These are phyloP conservation scores for Spirogloea muscicola DNA, from an alignment of 139 green algal genomes.

Conservation along the genomic window DNA sequence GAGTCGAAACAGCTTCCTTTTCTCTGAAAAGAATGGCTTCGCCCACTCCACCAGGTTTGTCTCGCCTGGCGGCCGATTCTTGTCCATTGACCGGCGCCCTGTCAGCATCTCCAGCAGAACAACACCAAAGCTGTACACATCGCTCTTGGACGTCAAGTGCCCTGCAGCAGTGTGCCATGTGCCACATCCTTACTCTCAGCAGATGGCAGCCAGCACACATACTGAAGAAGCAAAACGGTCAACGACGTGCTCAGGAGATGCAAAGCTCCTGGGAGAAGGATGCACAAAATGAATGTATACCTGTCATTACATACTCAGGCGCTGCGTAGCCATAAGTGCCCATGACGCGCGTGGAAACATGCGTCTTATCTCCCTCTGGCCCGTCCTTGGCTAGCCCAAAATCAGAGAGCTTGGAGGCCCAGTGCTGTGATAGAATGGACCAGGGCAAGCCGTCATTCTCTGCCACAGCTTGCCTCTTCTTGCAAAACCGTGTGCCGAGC, in stretches of 20 bases:
- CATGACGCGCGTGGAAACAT: constrained; percentile 40
- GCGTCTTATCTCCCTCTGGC: constrained; percentile 41
- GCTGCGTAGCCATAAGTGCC: constrained; percentile 57
- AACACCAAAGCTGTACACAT: constrained; percentile 60
- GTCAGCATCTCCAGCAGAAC: constrained; percentile 62
- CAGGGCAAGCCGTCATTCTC: no score
- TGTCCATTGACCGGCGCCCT: constrained; percentile 35
- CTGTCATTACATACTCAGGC: constrained; percentile 50
- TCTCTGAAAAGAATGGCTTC: constrained; percentile 16
- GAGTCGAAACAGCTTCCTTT: constrained; percentile 23
- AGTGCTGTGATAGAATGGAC: constrained; percentile 17
- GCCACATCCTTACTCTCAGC: not conserved
- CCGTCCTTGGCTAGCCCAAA: constrained; percentile 57
- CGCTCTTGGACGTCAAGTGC: constrained; percentile 53
- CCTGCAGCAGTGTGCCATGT: constrained; percentile 49
- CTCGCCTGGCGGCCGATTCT: constrained; percentile 14
- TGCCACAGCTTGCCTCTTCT: no score
- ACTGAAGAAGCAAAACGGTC: not conserved
- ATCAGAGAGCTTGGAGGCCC: constrained; percentile 49
- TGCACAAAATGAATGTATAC: constrained; percentile 15
- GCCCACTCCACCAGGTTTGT: constrained; percentile 28
- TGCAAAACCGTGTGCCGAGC: no score
- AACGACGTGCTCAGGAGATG: not conserved
- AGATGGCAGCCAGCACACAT: not conserved
- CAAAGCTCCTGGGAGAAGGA: not conserved